A percentile compares a stretch with the other conserved stretches of the same genome.
Evolutionary conservation across 495 filamentous ascomycete genomes (phyloP).

Genomic region (Xylaria venustula): DNA sequence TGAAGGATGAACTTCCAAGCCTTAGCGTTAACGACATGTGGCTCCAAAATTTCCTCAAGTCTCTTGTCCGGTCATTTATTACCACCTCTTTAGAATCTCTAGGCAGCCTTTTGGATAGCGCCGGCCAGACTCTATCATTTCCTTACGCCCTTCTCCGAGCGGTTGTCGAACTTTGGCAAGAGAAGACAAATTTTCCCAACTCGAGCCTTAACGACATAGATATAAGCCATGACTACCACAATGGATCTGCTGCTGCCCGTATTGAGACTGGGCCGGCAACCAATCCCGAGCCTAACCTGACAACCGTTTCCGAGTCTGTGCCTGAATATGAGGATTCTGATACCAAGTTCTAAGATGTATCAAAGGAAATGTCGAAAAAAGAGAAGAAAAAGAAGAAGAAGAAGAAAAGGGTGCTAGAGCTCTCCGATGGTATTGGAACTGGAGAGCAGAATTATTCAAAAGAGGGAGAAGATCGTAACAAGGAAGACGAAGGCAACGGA

Average conservation of each 20-base stretch:
- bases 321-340: background rate
- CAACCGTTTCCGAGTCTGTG: background rate
- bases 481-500: background rate
- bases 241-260: background rate
- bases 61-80: background rate
- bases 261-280: background rate
- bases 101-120: background rate
- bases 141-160: constrained; percentile 2
- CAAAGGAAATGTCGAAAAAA: background rate
- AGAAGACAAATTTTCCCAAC: background rate
- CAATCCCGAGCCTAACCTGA: background rate
- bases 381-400: background rate
- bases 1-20: background rate
- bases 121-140: constrained; percentile 1
- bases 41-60: constrained; percentile 15
- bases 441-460: background rate
- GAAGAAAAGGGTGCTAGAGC: background rate
- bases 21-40: constrained; percentile 2
- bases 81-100: background rate
- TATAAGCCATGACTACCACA: background rate
- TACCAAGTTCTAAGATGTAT: background rate
- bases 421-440: background rate
- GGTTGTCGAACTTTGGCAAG: constrained; percentile 6
- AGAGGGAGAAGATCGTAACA: background rate
- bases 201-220: background rate